These are phyloP conservation scores for Yamadazyma blattariae DNA, from an alignment of 1,139 yeast genomes.

Conservation along the genomic window DNA sequence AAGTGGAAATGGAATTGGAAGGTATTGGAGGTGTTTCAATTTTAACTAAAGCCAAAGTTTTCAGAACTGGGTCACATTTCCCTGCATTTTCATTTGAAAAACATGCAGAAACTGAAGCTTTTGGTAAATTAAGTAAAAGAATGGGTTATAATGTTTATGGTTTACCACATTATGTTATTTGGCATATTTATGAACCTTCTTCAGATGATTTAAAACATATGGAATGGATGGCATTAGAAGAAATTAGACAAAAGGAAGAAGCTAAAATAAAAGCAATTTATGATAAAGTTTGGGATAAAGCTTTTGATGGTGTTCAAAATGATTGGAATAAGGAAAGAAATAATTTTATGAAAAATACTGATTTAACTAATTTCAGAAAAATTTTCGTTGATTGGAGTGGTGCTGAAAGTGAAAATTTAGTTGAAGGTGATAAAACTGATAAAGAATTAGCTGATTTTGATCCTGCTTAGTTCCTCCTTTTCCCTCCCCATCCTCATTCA, in stretches of 20 bases:
- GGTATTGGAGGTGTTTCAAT: conserved; percentile 93
- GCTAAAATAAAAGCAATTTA: conserved; percentile 64
- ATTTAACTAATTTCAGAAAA: conserved; percentile 46
- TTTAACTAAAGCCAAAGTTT: conserved; percentile 74
- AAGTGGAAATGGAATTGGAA: conserved; percentile 82
- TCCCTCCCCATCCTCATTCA: too few species aligned
- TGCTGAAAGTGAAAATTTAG: conserved; percentile 45
- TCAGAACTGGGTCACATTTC: conserved; percentile 79
- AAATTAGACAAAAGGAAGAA: conserved; percentile 68
- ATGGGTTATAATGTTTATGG: conserved; percentile 85
- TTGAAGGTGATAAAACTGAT: conserved; percentile 18
- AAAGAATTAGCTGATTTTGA: conserved; percentile 43
- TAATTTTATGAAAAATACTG: conserved; percentile 70
- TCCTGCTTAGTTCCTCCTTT: conserved; percentile 26
- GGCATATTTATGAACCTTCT: conserved; percentile 92
- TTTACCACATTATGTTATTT: conserved; percentile 83
- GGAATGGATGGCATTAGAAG: conserved; percentile 97
- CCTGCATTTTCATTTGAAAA: conserved; percentile 89
- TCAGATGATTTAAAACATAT: conserved; percentile 84
- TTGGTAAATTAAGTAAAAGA: conserved; percentile 77
- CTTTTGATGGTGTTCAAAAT: conserved; percentile 68
- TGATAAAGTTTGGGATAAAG: conserved; percentile 72
- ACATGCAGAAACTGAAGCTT: conserved; percentile 93
- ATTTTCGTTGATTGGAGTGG: conserved; percentile 70
- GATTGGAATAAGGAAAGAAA: conserved; percentile 69